Evolutionary conservation across 257 asterid species (phyloP).

Genomic region (Rehmannia glutinosa): DNA sequence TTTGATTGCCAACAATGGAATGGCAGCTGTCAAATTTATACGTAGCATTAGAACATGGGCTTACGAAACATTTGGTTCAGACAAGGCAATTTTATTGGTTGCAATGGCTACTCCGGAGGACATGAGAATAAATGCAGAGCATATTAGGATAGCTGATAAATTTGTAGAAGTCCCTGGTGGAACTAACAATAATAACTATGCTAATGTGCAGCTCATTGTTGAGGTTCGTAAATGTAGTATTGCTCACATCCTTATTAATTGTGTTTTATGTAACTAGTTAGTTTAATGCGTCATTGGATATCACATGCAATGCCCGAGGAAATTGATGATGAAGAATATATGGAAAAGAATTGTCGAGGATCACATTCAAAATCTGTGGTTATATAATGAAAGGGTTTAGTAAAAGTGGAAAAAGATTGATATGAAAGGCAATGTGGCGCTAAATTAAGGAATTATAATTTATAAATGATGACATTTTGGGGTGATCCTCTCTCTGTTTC

Average conservation of each 20-base stretch:
- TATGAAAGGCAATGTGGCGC: background rate
- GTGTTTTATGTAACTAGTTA: background rate
- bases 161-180: slow-evolving; percentile 99
- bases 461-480: background rate
- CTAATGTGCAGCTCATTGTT: slow-evolving; percentile 95
- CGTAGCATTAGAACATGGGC: slow-evolving; percentile 99
- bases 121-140: slow-evolving; percentile 99
- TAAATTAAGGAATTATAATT: background rate
- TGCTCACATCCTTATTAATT: background rate
- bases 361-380: background rate
- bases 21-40: slow-evolving; percentile 99
- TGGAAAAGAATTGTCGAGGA: slow-evolving; percentile 12
- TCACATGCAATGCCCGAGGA: background rate
- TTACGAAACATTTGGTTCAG: slow-evolving; percentile 91
- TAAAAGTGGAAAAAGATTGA: slow-evolving; percentile 3
- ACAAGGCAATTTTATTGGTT: slow-evolving; percentile 91
- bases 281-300: slow-evolving; percentile 2
- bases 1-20: slow-evolving; percentile 95
- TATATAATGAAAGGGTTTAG: background rate
- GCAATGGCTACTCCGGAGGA: slow-evolving; percentile 99
- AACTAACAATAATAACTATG: slow-evolving; percentile 95
- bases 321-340: background rate
- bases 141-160: slow-evolving; percentile 97
- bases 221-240: slow-evolving; percentile 59
- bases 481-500: background rate